phyloP scores from a whole-genome alignment of 139 green algal genomes.

The Chlamydomonas schloesseri region DNA sequence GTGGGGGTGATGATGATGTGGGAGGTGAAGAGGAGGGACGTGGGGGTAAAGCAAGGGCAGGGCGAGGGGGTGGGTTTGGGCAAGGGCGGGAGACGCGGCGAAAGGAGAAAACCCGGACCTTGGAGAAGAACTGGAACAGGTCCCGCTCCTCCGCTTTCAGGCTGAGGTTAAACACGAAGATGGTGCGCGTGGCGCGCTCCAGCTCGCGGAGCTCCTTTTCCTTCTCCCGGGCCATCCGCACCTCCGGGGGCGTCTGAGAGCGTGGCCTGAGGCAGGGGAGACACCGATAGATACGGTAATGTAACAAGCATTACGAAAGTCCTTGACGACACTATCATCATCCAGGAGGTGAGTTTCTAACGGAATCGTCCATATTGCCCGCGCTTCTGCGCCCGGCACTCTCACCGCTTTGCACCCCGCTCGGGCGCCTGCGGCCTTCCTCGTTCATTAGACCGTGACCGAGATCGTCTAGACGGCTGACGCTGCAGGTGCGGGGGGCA shows the following conservation, averaged over 20 bases:
- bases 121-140: constrained; percentile 21
- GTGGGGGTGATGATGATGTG: neutral
- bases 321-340: neutral
- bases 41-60: neutral
- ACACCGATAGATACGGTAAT: neutral
- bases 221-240: neutral
- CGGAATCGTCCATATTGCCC: too few relatives aligned
- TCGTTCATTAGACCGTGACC: neutral
- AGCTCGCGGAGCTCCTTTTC: constrained; percentile 62
- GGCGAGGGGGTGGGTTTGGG: too few relatives aligned
- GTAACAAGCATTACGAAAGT: neutral
- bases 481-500: neutral
- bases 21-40: too few relatives aligned
- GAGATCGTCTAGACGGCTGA: neutral
- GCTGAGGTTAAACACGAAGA: constrained; percentile 91
- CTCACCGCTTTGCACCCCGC: neutral
- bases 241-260: neutral
- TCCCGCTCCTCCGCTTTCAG: constrained; percentile 86
- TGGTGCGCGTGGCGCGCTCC: constrained; percentile 88
- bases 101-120: neutral
- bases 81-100: too few relatives aligned
- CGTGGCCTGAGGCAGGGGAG: neutral
- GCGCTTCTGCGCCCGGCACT: neutral
- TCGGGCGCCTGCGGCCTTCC: neutral
- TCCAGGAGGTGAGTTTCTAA: neutral